These are phyloP conservation scores for Salix viminalis DNA, from an alignment of 345 rosid species.

Conservation along the genomic window DNA sequence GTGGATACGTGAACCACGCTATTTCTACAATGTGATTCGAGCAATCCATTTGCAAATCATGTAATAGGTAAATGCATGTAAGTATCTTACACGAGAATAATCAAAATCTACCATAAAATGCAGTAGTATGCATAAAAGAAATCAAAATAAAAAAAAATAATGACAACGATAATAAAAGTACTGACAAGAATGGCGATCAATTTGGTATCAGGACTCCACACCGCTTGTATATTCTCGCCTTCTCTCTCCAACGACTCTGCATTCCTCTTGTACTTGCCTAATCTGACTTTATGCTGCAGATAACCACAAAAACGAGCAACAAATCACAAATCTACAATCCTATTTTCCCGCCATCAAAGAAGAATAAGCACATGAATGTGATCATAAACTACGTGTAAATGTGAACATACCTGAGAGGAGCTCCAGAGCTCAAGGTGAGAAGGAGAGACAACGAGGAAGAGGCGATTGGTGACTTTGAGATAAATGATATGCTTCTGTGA, in stretches of 20 bases:
- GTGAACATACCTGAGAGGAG: conserved; percentile 51
- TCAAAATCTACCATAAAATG: background rate
- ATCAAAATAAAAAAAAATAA: background rate
- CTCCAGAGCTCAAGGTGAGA: conserved; percentile 92
- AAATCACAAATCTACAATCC: conserved; percentile 12
- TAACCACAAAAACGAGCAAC: conserved; percentile 3
- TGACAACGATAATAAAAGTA: conserved; percentile 6
- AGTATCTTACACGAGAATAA: background rate
- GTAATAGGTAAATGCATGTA: background rate
- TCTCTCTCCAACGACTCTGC: conserved; percentile 64
- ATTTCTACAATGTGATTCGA: background rate
- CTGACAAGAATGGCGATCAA: conserved; percentile 80
- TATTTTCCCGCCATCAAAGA: background rate
- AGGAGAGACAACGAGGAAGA: conserved; percentile 73
- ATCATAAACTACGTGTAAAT: background rate
- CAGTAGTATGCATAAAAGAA: background rate
- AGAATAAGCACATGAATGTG: background rate
- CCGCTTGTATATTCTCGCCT: conserved; percentile 83
- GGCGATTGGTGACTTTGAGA: conserved; percentile 58
- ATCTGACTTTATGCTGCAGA: conserved; percentile 75
- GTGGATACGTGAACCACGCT: background rate
- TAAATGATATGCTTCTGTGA: conserved; percentile 61
- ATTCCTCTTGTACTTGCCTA: conserved; percentile 83
- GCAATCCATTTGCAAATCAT: background rate
- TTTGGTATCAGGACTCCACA: conserved; percentile 88